Evolutionary conservation across 1,284 basidiomycete species (phyloP).

Genomic region (Ceratobasidium theobromae): DNA sequence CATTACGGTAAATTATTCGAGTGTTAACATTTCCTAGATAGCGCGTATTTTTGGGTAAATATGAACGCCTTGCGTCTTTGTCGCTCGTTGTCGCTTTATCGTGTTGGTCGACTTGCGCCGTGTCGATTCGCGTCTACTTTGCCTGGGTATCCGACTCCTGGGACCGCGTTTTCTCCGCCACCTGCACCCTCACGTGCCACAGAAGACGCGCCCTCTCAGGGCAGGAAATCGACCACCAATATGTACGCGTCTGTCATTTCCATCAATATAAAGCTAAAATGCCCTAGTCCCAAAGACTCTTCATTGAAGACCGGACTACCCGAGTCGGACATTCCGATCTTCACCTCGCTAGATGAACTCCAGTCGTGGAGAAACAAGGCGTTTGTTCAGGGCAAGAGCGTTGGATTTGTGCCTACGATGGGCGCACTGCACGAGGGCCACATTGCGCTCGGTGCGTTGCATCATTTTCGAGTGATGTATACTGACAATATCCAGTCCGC

Average conservation of each 20-base stretch:
- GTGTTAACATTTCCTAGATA: too few species aligned
- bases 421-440: slow-evolving; percentile 95
- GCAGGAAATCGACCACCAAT: not conserved
- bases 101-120: not conserved
- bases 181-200: not conserved
- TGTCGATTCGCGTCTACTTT: not conserved
- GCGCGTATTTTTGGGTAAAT: too few species aligned
- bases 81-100: not conserved
- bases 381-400: slow-evolving; percentile 60
- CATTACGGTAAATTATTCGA: too few species aligned
- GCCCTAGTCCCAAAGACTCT: too few species aligned
- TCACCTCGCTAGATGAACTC: slow-evolving; percentile 68
- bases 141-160: slow-evolving; percentile 18
- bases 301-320: slow-evolving; percentile 43
- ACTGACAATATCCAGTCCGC: slow-evolving; percentile 44
- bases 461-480: not conserved
- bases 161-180: slow-evolving; percentile 23
- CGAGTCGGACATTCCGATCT: slow-evolving; percentile 67
- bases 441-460: slow-evolving; percentile 72
- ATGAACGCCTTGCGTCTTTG: not conserved
- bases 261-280: too few species aligned
- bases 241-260: not conserved
- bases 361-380: slow-evolving; percentile 76
- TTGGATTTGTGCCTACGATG: slow-evolving; percentile 97
- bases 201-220: too few species aligned